Evolutionary conservation across 345 rosid species (phyloP), one percentile per base, ranked within the genome.

Genomic region (Combretum micranthum): DNA sequence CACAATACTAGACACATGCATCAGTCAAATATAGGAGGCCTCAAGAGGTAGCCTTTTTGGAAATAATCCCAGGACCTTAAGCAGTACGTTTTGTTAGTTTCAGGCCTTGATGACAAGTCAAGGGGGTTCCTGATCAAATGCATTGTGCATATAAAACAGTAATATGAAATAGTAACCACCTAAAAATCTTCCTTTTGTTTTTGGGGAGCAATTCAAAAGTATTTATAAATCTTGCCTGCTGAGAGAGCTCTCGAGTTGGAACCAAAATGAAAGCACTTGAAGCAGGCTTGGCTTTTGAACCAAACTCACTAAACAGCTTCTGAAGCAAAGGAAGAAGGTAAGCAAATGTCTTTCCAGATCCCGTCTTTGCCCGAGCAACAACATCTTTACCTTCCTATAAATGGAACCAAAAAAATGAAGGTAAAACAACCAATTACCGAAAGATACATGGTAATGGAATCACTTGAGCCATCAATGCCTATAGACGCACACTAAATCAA

Each of bases 261-360:
- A 86, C 97, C 12, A 88, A 86, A 66, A 88, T 52, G 52, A 92
- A 79, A 0, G 89, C 95, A 13, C 81, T 79, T 5, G 95, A 95
- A 52, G 94, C 84, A 65, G 57, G 69, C 76, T 80, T 85, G 52
- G 67, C 57, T 64, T 72, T 86, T 15, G 64, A 69, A 39, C 73
- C 72, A 2, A 78, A 69, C 25, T 57, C 75, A 13, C 79, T 42
- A 44, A 88, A 76, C 18, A 92, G 83, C 80, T 77, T 92, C 58
- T 92, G 98, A 42, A 88, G 96, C 77, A 92, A 57, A 50, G 95
- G 97, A 2, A 88, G 77, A 39, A 88, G 75, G 63, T 92, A 92
- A 3, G 97, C 97, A 21, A 88, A 71, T 8, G 98, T 88, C 75
- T 88, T 92, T 12, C 98, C 97, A 0, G 91, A 88, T 5, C 97